phyloP scores from a whole-genome alignment of 164 flowering plant genomes.

The Sextonia rubra region DNA sequence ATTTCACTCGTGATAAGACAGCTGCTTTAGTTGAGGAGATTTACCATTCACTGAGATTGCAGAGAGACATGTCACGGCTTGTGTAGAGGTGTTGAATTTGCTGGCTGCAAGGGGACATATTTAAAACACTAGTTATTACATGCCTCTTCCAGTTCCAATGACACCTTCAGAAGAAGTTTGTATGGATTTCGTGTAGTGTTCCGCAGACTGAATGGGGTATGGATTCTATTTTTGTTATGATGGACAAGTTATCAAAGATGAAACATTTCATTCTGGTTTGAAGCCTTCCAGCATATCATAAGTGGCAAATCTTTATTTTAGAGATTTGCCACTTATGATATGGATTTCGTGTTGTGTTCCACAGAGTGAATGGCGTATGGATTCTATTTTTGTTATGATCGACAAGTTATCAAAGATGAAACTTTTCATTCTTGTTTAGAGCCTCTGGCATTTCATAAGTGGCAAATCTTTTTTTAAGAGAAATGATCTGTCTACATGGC shows the following conservation, averaged over 20 bases:
- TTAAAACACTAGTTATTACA: background rate
- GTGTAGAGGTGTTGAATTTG: background rate
- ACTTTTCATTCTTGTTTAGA: background rate
- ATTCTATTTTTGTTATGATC: background rate
- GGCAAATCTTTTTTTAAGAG: background rate
- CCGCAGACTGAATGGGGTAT: too few relatives aligned
- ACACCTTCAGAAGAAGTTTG: background rate
- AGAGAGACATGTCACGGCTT: background rate
- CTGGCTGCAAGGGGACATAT: background rate
- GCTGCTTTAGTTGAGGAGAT: too few relatives aligned
- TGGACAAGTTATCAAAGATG: background rate
- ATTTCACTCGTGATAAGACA: too few relatives aligned
- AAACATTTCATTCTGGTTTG: background rate
- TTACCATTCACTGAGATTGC: background rate
- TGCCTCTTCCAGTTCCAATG: background rate
- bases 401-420: background rate
- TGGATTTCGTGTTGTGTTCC: too few relatives aligned
- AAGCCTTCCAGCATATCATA: background rate
- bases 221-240: background rate
- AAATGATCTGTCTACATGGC: background rate
- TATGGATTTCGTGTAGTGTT: too few relatives aligned
- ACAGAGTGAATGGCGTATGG: too few relatives aligned
- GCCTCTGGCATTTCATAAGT: background rate
- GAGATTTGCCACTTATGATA: too few relatives aligned
- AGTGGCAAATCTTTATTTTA: background rate